Conservation (phyloP, 805 yeast species). For the Zygotorulaspora sp. region DNA sequence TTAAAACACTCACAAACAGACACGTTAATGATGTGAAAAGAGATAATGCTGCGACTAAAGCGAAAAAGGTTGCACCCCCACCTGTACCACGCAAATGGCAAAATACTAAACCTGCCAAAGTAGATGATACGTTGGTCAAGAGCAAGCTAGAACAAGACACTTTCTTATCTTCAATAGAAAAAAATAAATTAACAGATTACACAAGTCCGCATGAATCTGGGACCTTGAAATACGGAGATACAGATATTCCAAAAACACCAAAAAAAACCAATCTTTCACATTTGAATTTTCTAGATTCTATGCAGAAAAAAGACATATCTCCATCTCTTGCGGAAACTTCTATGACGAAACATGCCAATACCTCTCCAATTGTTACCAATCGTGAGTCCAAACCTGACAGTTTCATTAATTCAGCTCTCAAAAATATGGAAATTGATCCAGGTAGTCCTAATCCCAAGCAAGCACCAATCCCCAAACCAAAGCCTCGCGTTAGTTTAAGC, state of each 20-base stretch:
- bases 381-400: slow-evolving; percentile 14
- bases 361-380: neutral
- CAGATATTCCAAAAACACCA: neutral
- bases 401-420: slow-evolving; percentile 25
- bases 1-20: neutral
- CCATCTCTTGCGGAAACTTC: neutral
- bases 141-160: slow-evolving; percentile 7
- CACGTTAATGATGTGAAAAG: neutral
- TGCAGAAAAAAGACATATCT: slow-evolving; percentile 13
- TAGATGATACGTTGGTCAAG: neutral
- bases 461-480: neutral
- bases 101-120: neutral
- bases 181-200: slow-evolving; percentile 18
- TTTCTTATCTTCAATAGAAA: slow-evolving; percentile 19
- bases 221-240: neutral
- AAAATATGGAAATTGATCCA: slow-evolving; percentile 3
- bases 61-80: slow-evolving; percentile 6
- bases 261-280: slow-evolving; percentile 4
- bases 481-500: no score
- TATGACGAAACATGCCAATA: neutral
- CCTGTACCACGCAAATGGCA: slow-evolving; percentile 13
- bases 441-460: no score
- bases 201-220: neutral
- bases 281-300: slow-evolving; percentile 23
- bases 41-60: neutral